These are phyloP conservation scores for Aspergillus panamensis DNA, from an alignment of 495 filamentous ascomycete genomes.

Conservation along the genomic window DNA sequence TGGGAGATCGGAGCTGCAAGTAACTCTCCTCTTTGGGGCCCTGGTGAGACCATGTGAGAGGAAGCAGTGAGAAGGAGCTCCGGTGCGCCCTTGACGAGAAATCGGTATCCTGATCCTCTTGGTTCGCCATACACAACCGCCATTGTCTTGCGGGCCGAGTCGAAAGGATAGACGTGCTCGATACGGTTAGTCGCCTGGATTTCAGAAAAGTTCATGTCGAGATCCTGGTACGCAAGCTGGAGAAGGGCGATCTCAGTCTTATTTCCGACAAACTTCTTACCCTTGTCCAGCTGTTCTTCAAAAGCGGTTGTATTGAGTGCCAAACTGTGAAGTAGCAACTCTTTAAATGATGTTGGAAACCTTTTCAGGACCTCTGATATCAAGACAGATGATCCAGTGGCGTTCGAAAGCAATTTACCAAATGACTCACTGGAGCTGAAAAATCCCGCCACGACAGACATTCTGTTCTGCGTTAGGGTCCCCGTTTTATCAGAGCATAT, in stretches of 20 bases:
- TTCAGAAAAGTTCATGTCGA: slow-evolving; percentile 57
- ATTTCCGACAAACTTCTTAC: slow-evolving; percentile 58
- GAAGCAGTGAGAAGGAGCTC: slow-evolving; percentile 59
- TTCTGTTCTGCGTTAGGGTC: slow-evolving; percentile 66
- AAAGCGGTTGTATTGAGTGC: slow-evolving; percentile 67
- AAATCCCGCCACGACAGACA: slow-evolving; percentile 67
- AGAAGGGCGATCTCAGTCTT: slow-evolving; percentile 69
- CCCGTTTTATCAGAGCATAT: slow-evolving; percentile 71
- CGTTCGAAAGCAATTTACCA: slow-evolving; percentile 21
- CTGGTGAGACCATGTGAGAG: slow-evolving; percentile 58
- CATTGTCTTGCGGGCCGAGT: slow-evolving; percentile 68
- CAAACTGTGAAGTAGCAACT: slow-evolving; percentile 55
- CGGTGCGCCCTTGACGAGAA: slow-evolving; percentile 69
- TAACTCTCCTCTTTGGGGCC: no score
- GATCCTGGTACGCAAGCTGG: slow-evolving; percentile 54
- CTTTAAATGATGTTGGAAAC: slow-evolving; percentile 36
- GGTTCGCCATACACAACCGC: slow-evolving; percentile 61
- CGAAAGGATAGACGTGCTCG: slow-evolving; percentile 63
- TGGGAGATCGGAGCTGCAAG: no score
- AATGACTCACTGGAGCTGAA: slow-evolving; percentile 46
- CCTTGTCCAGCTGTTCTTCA: slow-evolving; percentile 56
- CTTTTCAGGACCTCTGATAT: background rate
- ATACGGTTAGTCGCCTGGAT: slow-evolving; percentile 58
- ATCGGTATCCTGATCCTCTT: slow-evolving; percentile 57
- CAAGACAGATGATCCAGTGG: no score